These are phyloP conservation scores for Phytophthora agathidicida DNA, from an alignment of 352 stramenopile genomes.

Conservation along the genomic window DNA sequence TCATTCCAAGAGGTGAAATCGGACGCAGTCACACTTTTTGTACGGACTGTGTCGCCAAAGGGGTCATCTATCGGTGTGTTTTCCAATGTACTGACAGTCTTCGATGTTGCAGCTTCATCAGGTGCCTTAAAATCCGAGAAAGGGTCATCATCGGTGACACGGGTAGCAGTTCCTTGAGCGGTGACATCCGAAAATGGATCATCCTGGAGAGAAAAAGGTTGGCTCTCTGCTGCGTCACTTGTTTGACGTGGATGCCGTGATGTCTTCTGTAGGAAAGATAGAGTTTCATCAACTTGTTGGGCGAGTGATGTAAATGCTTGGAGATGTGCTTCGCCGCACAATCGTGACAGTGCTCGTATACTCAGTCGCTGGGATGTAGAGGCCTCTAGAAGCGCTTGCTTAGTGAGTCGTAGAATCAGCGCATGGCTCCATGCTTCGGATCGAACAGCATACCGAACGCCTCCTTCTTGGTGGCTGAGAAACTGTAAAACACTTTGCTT, in stretches of 20 bases:
- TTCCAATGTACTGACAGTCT: not conserved
- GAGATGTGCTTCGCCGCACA: conserved; percentile 43
- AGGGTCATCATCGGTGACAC: conserved; percentile 14
- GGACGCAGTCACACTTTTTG: not conserved
- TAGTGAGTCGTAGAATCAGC: conserved; percentile 54
- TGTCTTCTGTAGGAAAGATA: conserved; percentile 40
- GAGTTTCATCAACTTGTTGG: conserved; percentile 40
- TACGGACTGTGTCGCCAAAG: conserved; percentile 12
- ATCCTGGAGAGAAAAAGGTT: conserved; percentile 3
- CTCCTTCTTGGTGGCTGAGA: conserved; percentile 43
- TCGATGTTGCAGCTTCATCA: not conserved
- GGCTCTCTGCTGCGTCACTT: not conserved
- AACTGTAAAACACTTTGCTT: conserved; percentile 66
- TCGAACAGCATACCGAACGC: conserved; percentile 36
- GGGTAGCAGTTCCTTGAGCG: not conserved
- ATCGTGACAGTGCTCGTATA: conserved; percentile 41
- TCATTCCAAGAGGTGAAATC: conserved; percentile 10
- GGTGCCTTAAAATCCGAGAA: conserved; percentile 23
- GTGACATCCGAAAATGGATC: conserved; percentile 12
- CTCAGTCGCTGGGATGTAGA: conserved; percentile 52
- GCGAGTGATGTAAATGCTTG: conserved; percentile 28
- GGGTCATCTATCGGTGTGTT: conserved; percentile 5
- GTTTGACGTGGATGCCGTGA: not conserved
- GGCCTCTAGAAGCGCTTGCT: conserved; percentile 64
- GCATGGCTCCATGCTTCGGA: conserved; percentile 38